phyloP scores from a whole-genome alignment of 257 asterid species.

The Solanum appendiculatum region DNA sequence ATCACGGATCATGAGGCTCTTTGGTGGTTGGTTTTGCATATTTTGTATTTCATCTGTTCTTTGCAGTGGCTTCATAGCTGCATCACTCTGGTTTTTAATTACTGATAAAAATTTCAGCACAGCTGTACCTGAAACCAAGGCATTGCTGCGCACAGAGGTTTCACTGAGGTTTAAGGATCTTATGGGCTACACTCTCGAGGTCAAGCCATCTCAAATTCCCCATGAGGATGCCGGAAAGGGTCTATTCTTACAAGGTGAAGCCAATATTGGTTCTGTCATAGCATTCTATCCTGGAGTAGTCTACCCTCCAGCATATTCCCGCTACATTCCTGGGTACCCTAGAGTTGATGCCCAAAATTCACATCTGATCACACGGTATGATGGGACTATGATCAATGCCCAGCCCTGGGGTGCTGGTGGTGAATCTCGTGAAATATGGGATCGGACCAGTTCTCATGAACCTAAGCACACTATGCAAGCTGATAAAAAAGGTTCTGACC shows the following conservation, averaged over 20 bases:
- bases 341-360: slow-evolving; percentile 73
- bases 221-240: slow-evolving; percentile 88
- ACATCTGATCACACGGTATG: slow-evolving; percentile 79
- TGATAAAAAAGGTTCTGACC: slow-evolving; percentile 44
- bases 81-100: slow-evolving; percentile 13
- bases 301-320: slow-evolving; percentile 74
- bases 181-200: slow-evolving; percentile 64
- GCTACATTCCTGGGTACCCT: slow-evolving; percentile 81
- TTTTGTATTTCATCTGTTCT: not conserved
- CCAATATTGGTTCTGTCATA: slow-evolving; percentile 62
- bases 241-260: slow-evolving; percentile 73
- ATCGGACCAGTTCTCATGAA: slow-evolving; percentile 21
- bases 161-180: slow-evolving; percentile 57
- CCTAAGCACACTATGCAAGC: slow-evolving; percentile 10
- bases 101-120: slow-evolving; percentile 19
- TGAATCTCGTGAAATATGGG: slow-evolving; percentile 65
- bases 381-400: slow-evolving; percentile 77
- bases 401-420: slow-evolving; percentile 96
- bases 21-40: not conserved
- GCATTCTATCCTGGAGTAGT: slow-evolving; percentile 87
- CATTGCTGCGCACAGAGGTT: slow-evolving; percentile 41
- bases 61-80: not conserved
- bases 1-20: not conserved
- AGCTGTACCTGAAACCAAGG: slow-evolving; percentile 44
- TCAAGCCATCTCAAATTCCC: slow-evolving; percentile 68